Conservation (phyloP, 2,329 filamentous ascomycete genomes). For the Rhynchosporium graminicola region DNA sequence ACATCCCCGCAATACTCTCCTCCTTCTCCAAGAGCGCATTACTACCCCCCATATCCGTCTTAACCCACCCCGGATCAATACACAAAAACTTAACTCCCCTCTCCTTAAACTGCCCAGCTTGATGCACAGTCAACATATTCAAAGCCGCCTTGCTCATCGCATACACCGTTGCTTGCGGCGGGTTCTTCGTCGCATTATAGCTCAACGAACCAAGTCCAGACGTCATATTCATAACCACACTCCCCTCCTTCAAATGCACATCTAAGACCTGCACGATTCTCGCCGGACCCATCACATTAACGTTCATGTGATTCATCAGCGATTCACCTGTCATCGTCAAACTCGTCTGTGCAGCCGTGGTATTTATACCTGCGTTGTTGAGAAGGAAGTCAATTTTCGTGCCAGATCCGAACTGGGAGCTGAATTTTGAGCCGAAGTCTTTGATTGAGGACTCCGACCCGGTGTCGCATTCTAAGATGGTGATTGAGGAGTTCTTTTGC, state of each 20-base stretch:
- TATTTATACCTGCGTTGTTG: conserved; percentile 47
- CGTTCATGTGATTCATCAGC: conserved; percentile 45
- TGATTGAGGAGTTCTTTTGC: conserved; percentile 36
- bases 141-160: conserved; percentile 29
- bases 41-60: conserved; percentile 22
- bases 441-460: conserved; percentile 42
- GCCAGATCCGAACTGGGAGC: conserved; percentile 31
- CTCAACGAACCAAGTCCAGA: conserved; percentile 15
- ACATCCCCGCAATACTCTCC: conserved; percentile 19
- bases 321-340: conserved; percentile 43
- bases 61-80: conserved; percentile 22
- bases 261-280: conserved; percentile 46
- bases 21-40: conserved; percentile 16
- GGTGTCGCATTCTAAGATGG: conserved; percentile 47
- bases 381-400: conserved; percentile 46
- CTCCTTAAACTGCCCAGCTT: conserved; percentile 10
- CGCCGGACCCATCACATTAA: conserved; percentile 51
- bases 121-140: conserved; percentile 28
- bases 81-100: conserved; percentile 13
- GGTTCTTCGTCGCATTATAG: conserved; percentile 10
- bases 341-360: conserved; percentile 41
- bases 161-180: conserved; percentile 17
- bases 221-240: conserved; percentile 30
- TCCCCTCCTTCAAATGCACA: conserved; percentile 14
- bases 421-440: conserved; percentile 41